These are phyloP conservation scores for Bacterosira constricta DNA, from an alignment of 108 stramenopile genomes.

Conservation along the genomic window DNA sequence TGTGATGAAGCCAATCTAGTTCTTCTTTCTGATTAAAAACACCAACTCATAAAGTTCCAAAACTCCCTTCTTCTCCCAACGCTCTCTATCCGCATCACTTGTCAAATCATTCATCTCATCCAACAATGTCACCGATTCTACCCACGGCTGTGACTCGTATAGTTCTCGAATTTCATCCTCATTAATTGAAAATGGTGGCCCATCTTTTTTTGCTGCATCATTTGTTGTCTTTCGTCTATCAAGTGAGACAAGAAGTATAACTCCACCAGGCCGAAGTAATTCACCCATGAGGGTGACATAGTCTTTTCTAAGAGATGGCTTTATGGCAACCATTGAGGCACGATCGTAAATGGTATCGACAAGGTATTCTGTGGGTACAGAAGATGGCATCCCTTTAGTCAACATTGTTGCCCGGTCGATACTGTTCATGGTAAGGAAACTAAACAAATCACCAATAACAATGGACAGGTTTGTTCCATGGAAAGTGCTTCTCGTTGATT, in stretches of 20 bases:
- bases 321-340: constrained; percentile 81
- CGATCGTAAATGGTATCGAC: constrained; percentile 83
- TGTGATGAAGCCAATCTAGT: no score
- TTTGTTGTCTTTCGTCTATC: constrained; percentile 51
- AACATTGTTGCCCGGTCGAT: constrained; percentile 19
- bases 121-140: constrained; percentile 56
- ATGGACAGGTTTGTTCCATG: constrained; percentile 60
- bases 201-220: constrained; percentile 46
- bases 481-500: constrained; percentile 32
- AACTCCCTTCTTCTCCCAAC: constrained; percentile 50
- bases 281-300: constrained; percentile 64
- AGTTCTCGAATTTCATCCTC: constrained; percentile 54
- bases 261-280: constrained; percentile 61
- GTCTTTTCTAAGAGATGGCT: constrained; percentile 55
- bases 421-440: constrained; percentile 38
- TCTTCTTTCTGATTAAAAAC: constrained; percentile 32
- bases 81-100: constrained; percentile 44
- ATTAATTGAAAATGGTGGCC: constrained; percentile 77
- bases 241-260: constrained; percentile 62
- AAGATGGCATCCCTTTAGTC: not conserved
- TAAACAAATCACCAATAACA: constrained; percentile 73
- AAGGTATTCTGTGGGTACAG: constrained; percentile 15
- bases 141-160: constrained; percentile 54
- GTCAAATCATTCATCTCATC: constrained; percentile 56
- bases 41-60: constrained; percentile 42